These are phyloP conservation scores for Xerocomus brunneocitrinus DNA, from an alignment of 768 basidiomycete genomes.

Conservation along the genomic window DNA sequence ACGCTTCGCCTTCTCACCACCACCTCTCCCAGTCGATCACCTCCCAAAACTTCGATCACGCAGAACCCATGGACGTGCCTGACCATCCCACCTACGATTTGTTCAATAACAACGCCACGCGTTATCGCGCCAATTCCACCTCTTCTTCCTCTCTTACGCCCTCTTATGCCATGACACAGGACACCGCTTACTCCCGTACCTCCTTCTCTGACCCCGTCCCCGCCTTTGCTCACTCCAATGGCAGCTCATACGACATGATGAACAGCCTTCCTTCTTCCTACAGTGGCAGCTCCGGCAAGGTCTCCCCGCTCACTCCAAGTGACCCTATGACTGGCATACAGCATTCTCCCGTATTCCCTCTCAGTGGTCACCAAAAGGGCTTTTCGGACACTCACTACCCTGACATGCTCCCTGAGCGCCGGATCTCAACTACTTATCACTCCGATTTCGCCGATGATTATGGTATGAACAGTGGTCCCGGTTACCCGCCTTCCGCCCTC, in stretches of 20 bases:
- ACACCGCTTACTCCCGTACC: constrained; percentile 54
- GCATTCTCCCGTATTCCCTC: constrained; percentile 49
- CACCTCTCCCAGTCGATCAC: constrained; percentile 32
- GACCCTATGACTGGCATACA: constrained; percentile 59
- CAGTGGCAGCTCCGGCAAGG: constrained; percentile 59
- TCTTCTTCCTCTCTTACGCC: constrained; percentile 67
- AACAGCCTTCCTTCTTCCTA: constrained; percentile 59
- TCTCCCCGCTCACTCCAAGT: constrained; percentile 68
- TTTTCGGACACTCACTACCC: constrained; percentile 51
- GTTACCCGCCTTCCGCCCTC: constrained; percentile 46
- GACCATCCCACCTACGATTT: constrained; percentile 64
- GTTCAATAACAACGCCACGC: constrained; percentile 51
- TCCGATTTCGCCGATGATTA: constrained; percentile 66
- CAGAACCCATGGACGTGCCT: constrained; percentile 50
- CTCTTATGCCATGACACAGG: constrained; percentile 48
- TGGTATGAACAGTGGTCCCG: constrained; percentile 42
- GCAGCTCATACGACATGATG: constrained; percentile 62
- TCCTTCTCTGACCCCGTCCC: constrained; percentile 59
- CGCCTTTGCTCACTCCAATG: constrained; percentile 49
- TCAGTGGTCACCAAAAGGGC: constrained; percentile 45
- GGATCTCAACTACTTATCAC: constrained; percentile 49
- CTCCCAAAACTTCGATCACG: constrained; percentile 43
- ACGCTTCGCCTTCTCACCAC: constrained; percentile 35
- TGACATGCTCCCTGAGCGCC: constrained; percentile 60
- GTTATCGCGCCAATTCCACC: constrained; percentile 69